Base-by-base conservation (phyloP, 768 basidiomycete species). In the Fomitopsis serialis region DNA sequence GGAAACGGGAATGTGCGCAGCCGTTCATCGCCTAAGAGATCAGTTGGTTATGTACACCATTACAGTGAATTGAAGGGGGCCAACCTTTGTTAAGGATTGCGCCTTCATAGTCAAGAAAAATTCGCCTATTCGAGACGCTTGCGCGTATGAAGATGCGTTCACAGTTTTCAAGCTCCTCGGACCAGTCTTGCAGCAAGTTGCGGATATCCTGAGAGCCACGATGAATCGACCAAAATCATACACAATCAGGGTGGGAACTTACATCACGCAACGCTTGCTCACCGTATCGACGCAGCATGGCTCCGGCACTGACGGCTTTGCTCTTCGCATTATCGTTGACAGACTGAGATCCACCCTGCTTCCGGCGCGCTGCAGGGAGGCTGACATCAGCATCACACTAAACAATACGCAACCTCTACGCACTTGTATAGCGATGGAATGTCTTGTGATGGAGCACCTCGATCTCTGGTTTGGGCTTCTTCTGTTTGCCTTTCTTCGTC, bases 361-460 rank as follows among this genome's bases (percentile, higher is more conserved):
- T 98, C 59, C 92, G 78, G 58, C 97, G 92, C 29, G 97, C 96
- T 98, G 54, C n/a, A n/a, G n/a, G n/a, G n/a, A 48, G 25, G 32
- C 46, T 9, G 5, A 13, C 27, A 34, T 21, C 35, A 25, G 19
- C 7, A 13, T 3, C 4, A 40, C 6, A 7, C 21, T 15, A 6
- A 21, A 34, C 22, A 32, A 10, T 19, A 42, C 8, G 47, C 15
- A 13, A 35, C 13, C 37, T 23, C 42, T 2, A 78, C 91, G 61
- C 59, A 97, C 95, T 98, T 0, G 97, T 99, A 68, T 99, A 99
- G 1, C 97, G 85, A 69, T 98, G 97, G 67, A 98, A 98, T 1
- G 97, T 98, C 70, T 98, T 99, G 63, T 94, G 92, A 58, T 76
- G 74, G 40, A 99, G 58, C 1, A 98, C 80, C 63, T 94, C 92